phyloP scores from a whole-genome alignment of 2,329 filamentous ascomycete genomes.

The Verticillium tricorpus region DNA sequence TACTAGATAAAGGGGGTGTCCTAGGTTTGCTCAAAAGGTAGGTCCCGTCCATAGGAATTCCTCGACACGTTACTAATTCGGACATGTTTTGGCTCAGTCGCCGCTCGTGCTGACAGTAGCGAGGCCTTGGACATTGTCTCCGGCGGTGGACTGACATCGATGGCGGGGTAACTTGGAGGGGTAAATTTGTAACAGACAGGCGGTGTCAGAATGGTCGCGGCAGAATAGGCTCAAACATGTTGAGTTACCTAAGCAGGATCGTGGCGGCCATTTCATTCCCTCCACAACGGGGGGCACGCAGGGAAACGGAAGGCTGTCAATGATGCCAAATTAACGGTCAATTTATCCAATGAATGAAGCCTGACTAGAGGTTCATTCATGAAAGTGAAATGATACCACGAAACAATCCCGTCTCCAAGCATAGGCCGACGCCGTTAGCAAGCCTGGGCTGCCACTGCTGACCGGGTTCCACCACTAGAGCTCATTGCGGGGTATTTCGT shows the following conservation, averaged over 20 bases:
- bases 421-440: neutral
- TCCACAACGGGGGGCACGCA: too few species aligned
- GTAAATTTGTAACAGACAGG: neutral
- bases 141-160: neutral
- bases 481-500: neutral
- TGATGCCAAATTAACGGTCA: too few species aligned
- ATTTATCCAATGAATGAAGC: too few species aligned
- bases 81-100: too few species aligned
- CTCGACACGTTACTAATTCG: too few species aligned
- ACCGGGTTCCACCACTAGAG: neutral
- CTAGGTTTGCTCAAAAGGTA: neutral
- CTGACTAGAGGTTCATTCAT: too few species aligned
- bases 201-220: neutral
- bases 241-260: neutral
- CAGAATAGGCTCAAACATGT: neutral
- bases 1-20: slow-evolving; percentile 1
- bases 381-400: too few species aligned
- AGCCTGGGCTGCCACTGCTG: neutral
- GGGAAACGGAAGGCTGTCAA: too few species aligned
- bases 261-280: too few species aligned
- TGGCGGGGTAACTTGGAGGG: neutral
- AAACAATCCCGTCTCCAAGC: neutral
- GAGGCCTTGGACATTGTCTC: too few species aligned
- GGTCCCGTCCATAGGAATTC: too few species aligned
- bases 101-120: too few species aligned